Conservation (phyloP, 2,329 filamentous ascomycete genomes). For the Lomentospora prolificans region DNA sequence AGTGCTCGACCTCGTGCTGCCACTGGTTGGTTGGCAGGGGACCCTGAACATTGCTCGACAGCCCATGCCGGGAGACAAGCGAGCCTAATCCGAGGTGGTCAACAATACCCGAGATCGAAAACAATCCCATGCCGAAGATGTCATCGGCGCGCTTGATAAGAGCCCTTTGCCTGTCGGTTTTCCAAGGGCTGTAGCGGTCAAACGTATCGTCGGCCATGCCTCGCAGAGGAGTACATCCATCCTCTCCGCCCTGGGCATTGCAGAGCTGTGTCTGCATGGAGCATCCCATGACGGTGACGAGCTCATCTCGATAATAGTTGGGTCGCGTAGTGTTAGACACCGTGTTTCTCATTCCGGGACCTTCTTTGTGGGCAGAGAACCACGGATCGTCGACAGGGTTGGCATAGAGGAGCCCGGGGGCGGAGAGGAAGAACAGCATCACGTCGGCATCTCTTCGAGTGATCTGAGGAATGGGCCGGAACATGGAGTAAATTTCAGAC, state of each 20-base stretch:
- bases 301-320: not conserved
- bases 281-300: not conserved
- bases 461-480: not conserved
- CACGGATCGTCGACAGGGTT: not conserved
- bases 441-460: not conserved
- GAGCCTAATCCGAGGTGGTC: not conserved
- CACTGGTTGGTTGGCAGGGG: not conserved
- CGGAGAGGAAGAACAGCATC: constrained; percentile 3
- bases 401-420: not conserved
- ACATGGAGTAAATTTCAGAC: not conserved
- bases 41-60: not conserved
- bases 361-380: not conserved
- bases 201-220: not conserved
- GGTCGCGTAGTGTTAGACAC: not conserved
- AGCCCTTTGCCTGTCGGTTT: not conserved
- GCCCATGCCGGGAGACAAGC: not conserved
- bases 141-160: not conserved
- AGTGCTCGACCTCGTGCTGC: not conserved
- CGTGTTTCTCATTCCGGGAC: not conserved
- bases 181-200: not conserved
- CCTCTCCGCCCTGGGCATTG: not conserved
- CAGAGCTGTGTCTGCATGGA: not conserved
- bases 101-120: not conserved
- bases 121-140: not conserved
- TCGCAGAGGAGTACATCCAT: not conserved